Percentiles rank a stretch among this genome's conserved stretches.
Evolutionary conservation across 345 rosid species (phyloP).

Genomic region (Hibiscus trionum): DNA sequence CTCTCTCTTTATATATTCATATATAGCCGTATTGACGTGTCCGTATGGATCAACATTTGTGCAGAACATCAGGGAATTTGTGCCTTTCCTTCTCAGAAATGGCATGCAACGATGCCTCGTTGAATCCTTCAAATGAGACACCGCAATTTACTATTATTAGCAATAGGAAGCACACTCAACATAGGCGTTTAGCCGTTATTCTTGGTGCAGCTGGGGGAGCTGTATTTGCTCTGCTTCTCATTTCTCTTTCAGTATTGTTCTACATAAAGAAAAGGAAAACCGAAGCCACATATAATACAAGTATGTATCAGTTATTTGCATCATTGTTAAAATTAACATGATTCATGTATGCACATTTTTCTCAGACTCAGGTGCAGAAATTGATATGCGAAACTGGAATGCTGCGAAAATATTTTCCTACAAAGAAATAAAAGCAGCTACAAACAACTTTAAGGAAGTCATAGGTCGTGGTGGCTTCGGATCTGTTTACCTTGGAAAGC

Average conservation of each 20-base stretch:
- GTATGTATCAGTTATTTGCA: conserved; percentile 35
- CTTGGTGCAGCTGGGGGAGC: conserved; percentile 59
- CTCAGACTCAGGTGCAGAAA: conserved; percentile 35
- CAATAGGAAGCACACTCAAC: conserved; percentile 33
- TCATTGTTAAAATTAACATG: conserved; percentile 1
- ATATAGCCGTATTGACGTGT: background rate
- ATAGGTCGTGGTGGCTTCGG: conserved; percentile 92
- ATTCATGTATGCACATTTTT: conserved; percentile 6
- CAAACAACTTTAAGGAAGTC: conserved; percentile 69
- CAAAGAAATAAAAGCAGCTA: conserved; percentile 76
- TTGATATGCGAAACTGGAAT: conserved; percentile 76
- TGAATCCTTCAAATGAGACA: conserved; percentile 54
- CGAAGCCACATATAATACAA: conserved; percentile 29
- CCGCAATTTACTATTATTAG: conserved; percentile 67
- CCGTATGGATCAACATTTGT: conserved; percentile 11
- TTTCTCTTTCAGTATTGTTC: conserved; percentile 28
- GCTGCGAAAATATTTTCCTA: conserved; percentile 66
- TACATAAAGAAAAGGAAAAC: conserved; percentile 36
- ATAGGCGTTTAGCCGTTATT: conserved; percentile 35
- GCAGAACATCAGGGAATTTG: conserved; percentile 69
- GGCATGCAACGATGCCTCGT: conserved; percentile 55
- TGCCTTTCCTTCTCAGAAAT: conserved; percentile 66
- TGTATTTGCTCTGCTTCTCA: conserved; percentile 37
- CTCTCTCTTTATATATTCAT: too few species aligned
- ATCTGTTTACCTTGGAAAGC: conserved; percentile 77